Conservation (phyloP, 768 basidiomycete species). For the Crucibulum laeve region DNA sequence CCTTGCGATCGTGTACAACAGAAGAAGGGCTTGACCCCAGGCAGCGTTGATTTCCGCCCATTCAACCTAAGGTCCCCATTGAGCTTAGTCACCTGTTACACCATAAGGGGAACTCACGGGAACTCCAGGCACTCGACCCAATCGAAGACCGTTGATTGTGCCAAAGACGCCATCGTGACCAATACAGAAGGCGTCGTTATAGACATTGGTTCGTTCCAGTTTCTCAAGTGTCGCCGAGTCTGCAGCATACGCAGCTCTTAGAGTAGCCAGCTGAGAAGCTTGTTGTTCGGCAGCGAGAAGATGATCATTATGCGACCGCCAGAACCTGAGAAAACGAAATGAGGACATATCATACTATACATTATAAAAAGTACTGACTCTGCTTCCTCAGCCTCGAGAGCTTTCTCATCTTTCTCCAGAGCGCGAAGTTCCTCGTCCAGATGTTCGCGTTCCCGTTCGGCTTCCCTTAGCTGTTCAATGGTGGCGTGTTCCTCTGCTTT, state of each 20-base stretch:
- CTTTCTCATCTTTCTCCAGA: slow-evolving; percentile 74
- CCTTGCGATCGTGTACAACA: slow-evolving; percentile 85
- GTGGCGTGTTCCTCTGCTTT: slow-evolving; percentile 65
- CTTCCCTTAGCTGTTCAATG: slow-evolving; percentile 69
- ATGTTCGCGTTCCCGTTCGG: slow-evolving; percentile 73
- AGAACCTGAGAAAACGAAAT: slow-evolving; percentile 53
- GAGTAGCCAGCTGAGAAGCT: slow-evolving; percentile 60
- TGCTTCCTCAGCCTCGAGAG: slow-evolving; percentile 77
- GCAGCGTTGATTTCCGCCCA: slow-evolving; percentile 99
- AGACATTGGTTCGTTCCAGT: slow-evolving; percentile 88
- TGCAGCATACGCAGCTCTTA: slow-evolving; percentile 74
- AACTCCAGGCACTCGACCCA: slow-evolving; percentile 83
- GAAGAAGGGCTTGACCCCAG: slow-evolving; percentile 92
- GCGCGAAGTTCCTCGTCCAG: slow-evolving; percentile 68
- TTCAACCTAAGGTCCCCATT: slow-evolving; percentile 61
- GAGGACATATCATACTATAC: background rate
- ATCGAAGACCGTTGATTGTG: slow-evolving; percentile 93
- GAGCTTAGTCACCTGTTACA: slow-evolving; percentile 1
- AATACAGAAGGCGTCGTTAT: slow-evolving; percentile 94
- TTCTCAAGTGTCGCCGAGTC: slow-evolving; percentile 77
- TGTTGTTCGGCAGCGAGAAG: slow-evolving; percentile 62
- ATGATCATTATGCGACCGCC: slow-evolving; percentile 75
- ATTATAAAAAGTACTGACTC: slow-evolving; percentile 46
- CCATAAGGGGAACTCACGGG: slow-evolving; percentile 44
- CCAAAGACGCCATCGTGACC: slow-evolving; percentile 94